A percentile compares a stretch with the other conserved stretches of the same genome.
Evolutionary conservation across 73 alveolate genomes (phyloP).

Genomic region (Paramecium sexaurelia): DNA sequence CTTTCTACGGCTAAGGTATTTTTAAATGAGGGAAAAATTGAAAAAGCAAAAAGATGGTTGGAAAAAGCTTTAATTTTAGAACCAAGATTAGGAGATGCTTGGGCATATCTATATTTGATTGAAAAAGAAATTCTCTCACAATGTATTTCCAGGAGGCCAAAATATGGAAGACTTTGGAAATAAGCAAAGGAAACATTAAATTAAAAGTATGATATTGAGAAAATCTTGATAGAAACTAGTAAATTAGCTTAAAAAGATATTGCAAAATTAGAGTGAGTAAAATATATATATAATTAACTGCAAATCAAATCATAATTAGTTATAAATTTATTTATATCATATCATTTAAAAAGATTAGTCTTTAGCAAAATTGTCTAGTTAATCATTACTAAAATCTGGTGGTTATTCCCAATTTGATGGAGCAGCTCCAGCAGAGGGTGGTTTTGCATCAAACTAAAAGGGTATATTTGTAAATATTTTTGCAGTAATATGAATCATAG

Average conservation of each 20-base stretch:
- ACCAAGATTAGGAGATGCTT: conserved; percentile 84
- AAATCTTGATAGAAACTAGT: background rate
- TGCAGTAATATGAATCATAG: background rate
- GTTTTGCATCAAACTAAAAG: background rate
- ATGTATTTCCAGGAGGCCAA: conserved; percentile 9
- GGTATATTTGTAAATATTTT: background rate
- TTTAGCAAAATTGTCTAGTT: background rate
- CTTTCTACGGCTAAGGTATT: conserved; percentile 76
- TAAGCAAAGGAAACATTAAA: background rate
- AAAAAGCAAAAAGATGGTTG: conserved; percentile 80
- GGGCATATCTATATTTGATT: conserved; percentile 78
- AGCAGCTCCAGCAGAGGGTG: background rate
- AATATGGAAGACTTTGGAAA: conserved; percentile 46
- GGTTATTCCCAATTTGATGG: background rate
- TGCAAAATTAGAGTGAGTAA: background rate
- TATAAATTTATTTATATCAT: too few species aligned
- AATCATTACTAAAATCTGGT: background rate
- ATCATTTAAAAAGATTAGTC: background rate
- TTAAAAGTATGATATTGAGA: conserved; percentile 11
- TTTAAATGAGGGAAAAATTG: conserved; percentile 81
- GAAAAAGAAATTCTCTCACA: conserved; percentile 18
- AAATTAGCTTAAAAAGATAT: conserved; percentile 14
- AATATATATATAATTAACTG: background rate
- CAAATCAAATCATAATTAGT: too few species aligned
- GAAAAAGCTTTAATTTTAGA: conserved; percentile 74